phyloP scores from a whole-genome alignment of 2,329 filamentous ascomycete genomes.

The Paradendryphiella salina region DNA sequence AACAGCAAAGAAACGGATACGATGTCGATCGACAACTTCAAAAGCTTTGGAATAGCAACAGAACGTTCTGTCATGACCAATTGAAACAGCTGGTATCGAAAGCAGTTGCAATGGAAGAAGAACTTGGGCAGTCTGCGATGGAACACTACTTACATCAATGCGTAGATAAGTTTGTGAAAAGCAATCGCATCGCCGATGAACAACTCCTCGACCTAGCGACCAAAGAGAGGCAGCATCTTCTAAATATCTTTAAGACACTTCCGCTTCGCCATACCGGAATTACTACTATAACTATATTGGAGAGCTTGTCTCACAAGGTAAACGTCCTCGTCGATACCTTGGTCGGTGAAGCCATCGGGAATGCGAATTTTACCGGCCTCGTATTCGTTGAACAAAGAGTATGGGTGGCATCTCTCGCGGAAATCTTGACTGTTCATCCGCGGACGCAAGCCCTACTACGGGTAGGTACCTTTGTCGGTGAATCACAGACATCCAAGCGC shows the following conservation, averaged over 20 bases:
- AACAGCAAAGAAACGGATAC: conserved; percentile 25
- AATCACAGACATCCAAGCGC: conserved; percentile 49
- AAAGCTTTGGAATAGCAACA: conserved; percentile 34
- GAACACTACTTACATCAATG: conserved; percentile 49
- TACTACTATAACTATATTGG: conserved; percentile 15
- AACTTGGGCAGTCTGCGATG: conserved; percentile 46
- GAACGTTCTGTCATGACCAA: conserved; percentile 49
- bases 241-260: conserved; percentile 26
- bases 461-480: conserved; percentile 59
- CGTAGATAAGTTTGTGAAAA: conserved; percentile 34
- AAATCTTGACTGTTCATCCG: conserved; percentile 43
- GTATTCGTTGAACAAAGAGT: conserved; percentile 54
- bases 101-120: conserved; percentile 39
- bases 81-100: conserved; percentile 42
- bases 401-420: conserved; percentile 49
- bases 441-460: conserved; percentile 41
- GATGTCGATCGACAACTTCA: conserved; percentile 31
- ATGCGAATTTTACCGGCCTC: conserved; percentile 46
- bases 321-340: conserved; percentile 45
- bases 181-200: conserved; percentile 22
- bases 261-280: conserved; percentile 8
- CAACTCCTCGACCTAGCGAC: conserved; percentile 37
- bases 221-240: conserved; percentile 44
- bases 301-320: conserved; percentile 42
- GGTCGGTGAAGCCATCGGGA: conserved; percentile 33